Conservation (phyloP, 441 rosid genomes). For the Gossypium trilobum region DNA sequence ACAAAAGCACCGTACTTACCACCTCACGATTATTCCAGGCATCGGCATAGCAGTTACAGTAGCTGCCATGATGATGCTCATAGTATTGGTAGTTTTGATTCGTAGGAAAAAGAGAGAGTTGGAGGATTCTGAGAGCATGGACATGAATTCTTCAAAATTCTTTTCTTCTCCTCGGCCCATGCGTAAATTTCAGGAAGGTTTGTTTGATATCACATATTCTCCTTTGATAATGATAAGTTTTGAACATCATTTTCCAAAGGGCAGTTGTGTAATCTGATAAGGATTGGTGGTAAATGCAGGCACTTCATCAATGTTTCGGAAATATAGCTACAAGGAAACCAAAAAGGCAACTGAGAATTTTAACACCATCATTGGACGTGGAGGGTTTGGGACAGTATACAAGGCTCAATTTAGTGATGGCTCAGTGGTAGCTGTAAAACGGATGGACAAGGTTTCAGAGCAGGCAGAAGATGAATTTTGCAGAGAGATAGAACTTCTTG, state of each 20-base stretch:
- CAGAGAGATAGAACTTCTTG: conserved; percentile 89
- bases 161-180: conserved; percentile 45
- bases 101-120: conserved; percentile 61
- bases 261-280: neutral
- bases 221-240: neutral
- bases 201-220: neutral
- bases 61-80: conserved; percentile 49
- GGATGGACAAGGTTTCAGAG: conserved; percentile 63
- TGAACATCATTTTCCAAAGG: neutral
- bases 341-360: conserved; percentile 71
- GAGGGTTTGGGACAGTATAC: conserved; percentile 90
- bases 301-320: conserved; percentile 52
- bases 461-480: conserved; percentile 76
- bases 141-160: conserved; percentile 43
- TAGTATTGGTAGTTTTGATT: conserved; percentile 59
- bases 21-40: conserved; percentile 55
- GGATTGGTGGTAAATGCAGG: conserved; percentile 31
- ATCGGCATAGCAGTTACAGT: conserved; percentile 68
- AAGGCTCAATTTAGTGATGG: conserved; percentile 69
- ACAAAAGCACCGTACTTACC: conserved; percentile 49
- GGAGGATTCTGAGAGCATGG: conserved; percentile 40
- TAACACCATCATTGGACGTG: conserved; percentile 57
- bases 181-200: conserved; percentile 71
- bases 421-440: conserved; percentile 57
- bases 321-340: conserved; percentile 70